Base-by-base conservation (phyloP, 1,284 basidiomycete species). In the Dichomitus squalens region DNA sequence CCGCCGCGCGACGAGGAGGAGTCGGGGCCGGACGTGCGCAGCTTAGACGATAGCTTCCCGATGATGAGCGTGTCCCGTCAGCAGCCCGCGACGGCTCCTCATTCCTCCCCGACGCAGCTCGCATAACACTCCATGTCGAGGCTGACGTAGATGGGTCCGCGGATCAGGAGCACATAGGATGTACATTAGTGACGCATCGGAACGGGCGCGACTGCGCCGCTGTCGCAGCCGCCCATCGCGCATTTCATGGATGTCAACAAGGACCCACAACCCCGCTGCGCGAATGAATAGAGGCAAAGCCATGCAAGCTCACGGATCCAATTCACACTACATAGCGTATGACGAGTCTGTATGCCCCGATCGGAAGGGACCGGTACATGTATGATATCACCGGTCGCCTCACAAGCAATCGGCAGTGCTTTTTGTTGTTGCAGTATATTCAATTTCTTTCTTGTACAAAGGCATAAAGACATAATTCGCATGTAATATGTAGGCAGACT, bases 181-280 rank as follows among this genome's bases (percentile, higher is more conserved):
- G 44, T 36, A 21, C n/a, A 38, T 2, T 36, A 38, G 34, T 49
- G 33, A 27, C 33, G 20, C 9, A 31, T 33, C 12, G 18, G 34
- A 20, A 34, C 46, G 21, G 23, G 27, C 33, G 18, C 44, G 46
- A 39, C 49, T 41, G 49, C 49, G 49, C 23, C 36, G 39, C 43
- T 36, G 27, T 44, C 41, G 7, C 18, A 46, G 31, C 43, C 25
- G 44, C 44, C 27, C 52, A 38, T 29, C 48, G 48, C 36, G 36
- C 47, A 20, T 43, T 18, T 25, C 27, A 41, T 35, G 29, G 51
- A 38, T 23, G 53, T 51, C 56, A 49, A 62, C 60, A 59, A 57
- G 57, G 60, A 62, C 60, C 60, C 54, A 62, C 60, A 61, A 52
- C 47, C 34, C 31, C n/a, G 23, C 35, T 9, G 36, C 21, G 12